Evolutionary conservation across 192 early-diverging fungal species (phyloP), one percentile per base, ranked within the genome.

Genomic region (Diversispora eburnea): DNA sequence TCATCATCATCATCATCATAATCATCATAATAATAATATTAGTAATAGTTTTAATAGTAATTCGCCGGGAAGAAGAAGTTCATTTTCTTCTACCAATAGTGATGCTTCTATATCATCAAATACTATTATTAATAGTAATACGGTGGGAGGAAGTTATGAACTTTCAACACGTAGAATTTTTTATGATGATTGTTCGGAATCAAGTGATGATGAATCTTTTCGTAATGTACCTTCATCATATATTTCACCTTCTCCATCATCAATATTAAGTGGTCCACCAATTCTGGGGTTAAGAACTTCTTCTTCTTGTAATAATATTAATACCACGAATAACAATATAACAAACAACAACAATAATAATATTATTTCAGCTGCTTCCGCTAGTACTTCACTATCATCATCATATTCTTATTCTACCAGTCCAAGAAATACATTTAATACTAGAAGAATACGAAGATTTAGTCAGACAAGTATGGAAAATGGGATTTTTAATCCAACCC

Each of bases 381-480:
- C 25, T 62, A 51, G 67, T 46, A 41, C 51, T 54, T 74, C 78
- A 3, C 20, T 71, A n/a, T 46, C 43, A 4, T 59, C 69, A 17
- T 59, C 69, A 7, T 59, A 39, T 8, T 71, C 69, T 56, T 43
- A 47, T 22, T 71, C 69, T 8, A 71, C 69, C 43, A 59, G 56
- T n/a, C 45, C 77, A 51, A 72, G 80, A 43, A 77, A 64, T 12
- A 76, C 75, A 9, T 83, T 85, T 39, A 77, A 75, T 63, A 71
- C 72, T 12, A 76, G 81, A 45, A 73, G 85, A 56, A 70, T 77
- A 4, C 67, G 82, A 9, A 73, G 83, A n/a, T 83, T 80, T 20
- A 87, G 84, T 71, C 82, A 85, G 49, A 87, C 85, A 6, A 85
- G 82, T 65, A 79, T 87, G 79, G 85, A 87, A 67, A 83, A 84